phyloP scores from a whole-genome alignment of 345 rosid genomes.

The Eucalyptus marginata region DNA sequence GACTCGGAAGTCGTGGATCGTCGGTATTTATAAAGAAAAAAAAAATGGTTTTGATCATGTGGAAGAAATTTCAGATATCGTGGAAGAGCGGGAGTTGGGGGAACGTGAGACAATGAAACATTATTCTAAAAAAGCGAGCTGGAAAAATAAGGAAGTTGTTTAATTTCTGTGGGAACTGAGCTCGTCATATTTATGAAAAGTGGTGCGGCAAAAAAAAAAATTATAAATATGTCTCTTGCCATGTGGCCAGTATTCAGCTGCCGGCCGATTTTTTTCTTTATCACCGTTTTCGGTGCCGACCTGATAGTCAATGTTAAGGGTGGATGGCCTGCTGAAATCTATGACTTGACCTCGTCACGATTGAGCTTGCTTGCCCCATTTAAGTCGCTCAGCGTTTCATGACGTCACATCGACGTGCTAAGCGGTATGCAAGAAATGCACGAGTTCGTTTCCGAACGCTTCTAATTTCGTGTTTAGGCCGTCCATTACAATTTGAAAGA shows the following conservation, averaged over 20 bases:
- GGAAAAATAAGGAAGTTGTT: too few species aligned
- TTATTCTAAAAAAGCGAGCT: too few species aligned
- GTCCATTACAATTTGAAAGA: neutral
- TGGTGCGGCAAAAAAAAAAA: too few species aligned
- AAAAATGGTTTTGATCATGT: too few species aligned
- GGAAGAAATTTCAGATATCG: too few species aligned
- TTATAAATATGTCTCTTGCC: neutral
- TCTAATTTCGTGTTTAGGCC: neutral
- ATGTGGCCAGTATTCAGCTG: neutral
- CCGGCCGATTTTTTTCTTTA: neutral
- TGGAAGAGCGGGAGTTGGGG: too few species aligned
- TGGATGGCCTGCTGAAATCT: too few species aligned
- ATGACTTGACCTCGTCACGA: neutral
- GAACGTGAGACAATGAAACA: too few species aligned
- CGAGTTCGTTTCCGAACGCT: neutral
- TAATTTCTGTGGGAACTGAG: too few species aligned
- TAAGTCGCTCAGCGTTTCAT: neutral
- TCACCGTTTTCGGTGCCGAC: neutral
- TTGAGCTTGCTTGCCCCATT: neutral
- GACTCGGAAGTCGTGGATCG: neutral
- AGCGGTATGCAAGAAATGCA: neutral
- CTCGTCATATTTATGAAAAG: too few species aligned
- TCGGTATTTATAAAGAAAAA: neutral
- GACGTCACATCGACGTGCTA: fast-evolving
- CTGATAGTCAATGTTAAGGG: neutral